Percentiles rank a stretch among this genome's conserved stretches.
phyloP scores from a whole-genome alignment of 164 flowering plant genomes.

The Tetrastigma voinierianum region DNA sequence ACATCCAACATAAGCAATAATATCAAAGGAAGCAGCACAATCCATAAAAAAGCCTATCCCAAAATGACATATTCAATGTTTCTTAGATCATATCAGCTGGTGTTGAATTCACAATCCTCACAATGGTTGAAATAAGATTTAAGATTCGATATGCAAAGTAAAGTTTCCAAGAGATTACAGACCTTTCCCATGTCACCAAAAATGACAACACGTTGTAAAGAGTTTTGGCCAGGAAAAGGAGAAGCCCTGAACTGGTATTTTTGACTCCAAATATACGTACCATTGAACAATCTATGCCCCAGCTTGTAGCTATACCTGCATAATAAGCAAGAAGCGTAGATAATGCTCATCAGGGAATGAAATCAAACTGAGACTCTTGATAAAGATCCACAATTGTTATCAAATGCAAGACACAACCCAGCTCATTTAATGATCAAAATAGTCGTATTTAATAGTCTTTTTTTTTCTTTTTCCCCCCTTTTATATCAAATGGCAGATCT shows the following conservation, averaged over 20 bases:
- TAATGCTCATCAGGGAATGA: background rate
- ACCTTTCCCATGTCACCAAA: slow-evolving; percentile 85
- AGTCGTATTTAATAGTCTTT: too few species aligned
- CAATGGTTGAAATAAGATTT: background rate
- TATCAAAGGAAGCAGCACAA: background rate
- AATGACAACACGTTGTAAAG: slow-evolving; percentile 56
- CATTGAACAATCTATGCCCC: slow-evolving; percentile 54
- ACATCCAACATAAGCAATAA: background rate
- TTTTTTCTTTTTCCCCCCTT: too few species aligned
- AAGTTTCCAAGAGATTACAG: slow-evolving; percentile 1
- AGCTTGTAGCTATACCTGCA: slow-evolving; percentile 62
- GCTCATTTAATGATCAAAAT: too few species aligned
- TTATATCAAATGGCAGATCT: background rate
- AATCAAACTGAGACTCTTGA: background rate
- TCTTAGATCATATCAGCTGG: background rate
- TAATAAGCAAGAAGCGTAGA: slow-evolving; percentile 4
- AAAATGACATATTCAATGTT: too few species aligned
- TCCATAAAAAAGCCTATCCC: slow-evolving; percentile 9
- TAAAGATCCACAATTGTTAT: too few species aligned
- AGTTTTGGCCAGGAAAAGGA: slow-evolving; percentile 73
- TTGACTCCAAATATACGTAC: slow-evolving; percentile 49
- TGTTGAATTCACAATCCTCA: background rate
- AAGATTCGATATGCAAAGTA: background rate
- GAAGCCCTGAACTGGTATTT: slow-evolving; percentile 49
- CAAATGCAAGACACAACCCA: too few species aligned